A percentile compares a stretch with the other conserved stretches of the same genome.
Evolutionary conservation across 2,329 filamentous ascomycete genomes (phyloP).

Genomic region (Phialemonium atrogriseum): DNA sequence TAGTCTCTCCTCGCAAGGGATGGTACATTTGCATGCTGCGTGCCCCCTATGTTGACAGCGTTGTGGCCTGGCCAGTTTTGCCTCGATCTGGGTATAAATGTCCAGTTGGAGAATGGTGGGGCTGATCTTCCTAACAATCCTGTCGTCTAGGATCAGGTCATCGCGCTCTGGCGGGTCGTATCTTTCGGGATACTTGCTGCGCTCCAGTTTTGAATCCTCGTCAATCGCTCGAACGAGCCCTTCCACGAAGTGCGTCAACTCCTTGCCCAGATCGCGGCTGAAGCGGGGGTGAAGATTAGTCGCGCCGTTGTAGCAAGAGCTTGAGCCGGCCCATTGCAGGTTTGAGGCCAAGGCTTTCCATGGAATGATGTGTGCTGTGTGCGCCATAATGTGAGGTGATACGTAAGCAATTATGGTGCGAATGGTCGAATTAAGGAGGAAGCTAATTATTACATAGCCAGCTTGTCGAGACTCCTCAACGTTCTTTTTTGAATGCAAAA

Average conservation of each 20-base stretch:
- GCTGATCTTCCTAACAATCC: conserved; percentile 2
- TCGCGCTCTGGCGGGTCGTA: conserved; percentile 1
- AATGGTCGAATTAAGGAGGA: no score
- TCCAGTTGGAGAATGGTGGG: conserved; percentile 2
- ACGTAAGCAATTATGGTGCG: no score
- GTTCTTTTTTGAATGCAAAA: no score
- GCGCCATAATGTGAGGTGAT: no score
- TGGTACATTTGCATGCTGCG: conserved; percentile 2
- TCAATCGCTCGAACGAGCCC: background rate
- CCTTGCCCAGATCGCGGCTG: conserved; percentile 2
- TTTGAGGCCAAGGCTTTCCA: conserved; percentile 4
- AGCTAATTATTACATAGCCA: no score
- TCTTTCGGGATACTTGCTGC: conserved; percentile 2
- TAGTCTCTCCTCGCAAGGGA: conserved; percentile 11
- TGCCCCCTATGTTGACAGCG: no score
- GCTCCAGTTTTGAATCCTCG: background rate
- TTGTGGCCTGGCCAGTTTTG: background rate
- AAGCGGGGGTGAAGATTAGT: conserved; percentile 3
- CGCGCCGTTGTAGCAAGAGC: background rate
- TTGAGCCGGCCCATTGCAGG: background rate
- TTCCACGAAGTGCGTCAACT: conserved; percentile 1
- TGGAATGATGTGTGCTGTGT: conserved; percentile 6
- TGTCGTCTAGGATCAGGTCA: conserved; percentile 3
- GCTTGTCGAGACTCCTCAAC: no score
- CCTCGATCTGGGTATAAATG: background rate